Base-by-base conservation (phyloP, 179 eudicot genomes). In the Silene coronaria region DNA sequence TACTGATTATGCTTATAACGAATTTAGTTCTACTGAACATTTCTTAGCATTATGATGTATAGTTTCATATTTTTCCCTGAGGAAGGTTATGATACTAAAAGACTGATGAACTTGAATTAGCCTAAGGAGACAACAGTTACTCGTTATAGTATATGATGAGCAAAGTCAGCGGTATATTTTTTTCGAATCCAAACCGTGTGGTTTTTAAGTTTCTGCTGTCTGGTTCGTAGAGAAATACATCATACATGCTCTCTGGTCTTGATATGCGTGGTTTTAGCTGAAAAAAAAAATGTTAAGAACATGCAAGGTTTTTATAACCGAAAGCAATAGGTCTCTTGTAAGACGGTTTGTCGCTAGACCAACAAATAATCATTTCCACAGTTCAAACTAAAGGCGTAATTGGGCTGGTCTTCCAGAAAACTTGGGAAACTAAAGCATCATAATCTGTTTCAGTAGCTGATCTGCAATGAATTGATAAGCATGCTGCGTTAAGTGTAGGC, bases 401-500 rank as follows among this genome's bases (percentile, higher is more conserved):
- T 27, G n/a, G n/a, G 58, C 0, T 17, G 58, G 58, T 53, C 58
- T 53, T 53, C 58, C 21, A 5, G 6, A 53, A 14, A 53, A 10
- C 58, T 53, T 17, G 57, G 57, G 57, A 12, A 12, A 0, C 2
- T 17, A 69, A 51, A 71, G 74, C 45, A 51, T 6, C 19, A 28
- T 51, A n/a, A 70, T 72, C 11, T 66, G 24, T 36, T 23, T 32
- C 58, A 73, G 10, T 21, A 79, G 72, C 19, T 2, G n/a, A 0
- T 74, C 10, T 28, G 78, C 74, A 68, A 79, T 69, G 53, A 67
- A 14, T 0, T 46, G 74, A 60, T 79, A 74, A 13, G 78, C 64
- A 74, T 79, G 75, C 24, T 59, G 14, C 2, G 81, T 79, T n/a
- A 74, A 46, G 71, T 79, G 81, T 4, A 79, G 32, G 6, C 81